These are phyloP conservation scores for Talaromyces sp. DNA, from an alignment of 2,329 filamentous ascomycete genomes.

Conservation along the genomic window DNA sequence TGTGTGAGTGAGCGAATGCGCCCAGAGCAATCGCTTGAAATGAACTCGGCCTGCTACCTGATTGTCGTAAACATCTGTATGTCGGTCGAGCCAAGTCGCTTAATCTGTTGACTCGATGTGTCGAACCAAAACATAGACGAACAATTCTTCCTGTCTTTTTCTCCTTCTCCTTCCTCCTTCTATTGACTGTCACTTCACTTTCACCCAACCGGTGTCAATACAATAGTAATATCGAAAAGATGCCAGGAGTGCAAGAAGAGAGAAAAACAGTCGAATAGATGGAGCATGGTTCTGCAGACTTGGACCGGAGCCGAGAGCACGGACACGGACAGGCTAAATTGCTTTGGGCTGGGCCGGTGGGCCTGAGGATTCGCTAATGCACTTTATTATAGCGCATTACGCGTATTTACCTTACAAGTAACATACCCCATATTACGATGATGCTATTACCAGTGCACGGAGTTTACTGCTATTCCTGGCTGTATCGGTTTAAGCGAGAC, in stretches of 20 bases:
- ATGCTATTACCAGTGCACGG: neutral
- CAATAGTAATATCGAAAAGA: neutral
- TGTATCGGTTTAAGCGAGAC: neutral
- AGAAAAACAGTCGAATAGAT: neutral
- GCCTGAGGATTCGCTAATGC: constrained; percentile 3
- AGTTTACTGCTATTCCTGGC: constrained; percentile 1
- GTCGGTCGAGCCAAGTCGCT: neutral
- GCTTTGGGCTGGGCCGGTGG: neutral
- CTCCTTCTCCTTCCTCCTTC: neutral
- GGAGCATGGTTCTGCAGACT: neutral
- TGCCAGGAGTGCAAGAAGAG: neutral
- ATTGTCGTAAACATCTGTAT: neutral
- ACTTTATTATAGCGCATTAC: constrained; percentile 1
- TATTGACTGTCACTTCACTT: neutral
- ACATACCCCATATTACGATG: neutral
- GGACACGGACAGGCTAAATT: constrained; percentile 6
- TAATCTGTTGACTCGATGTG: neutral
- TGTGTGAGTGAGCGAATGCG: neutral
- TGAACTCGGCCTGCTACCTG: neutral
- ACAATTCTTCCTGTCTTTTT: neutral
- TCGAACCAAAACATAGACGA: neutral
- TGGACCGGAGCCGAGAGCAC: constrained; percentile 11
- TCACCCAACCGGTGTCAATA: neutral
- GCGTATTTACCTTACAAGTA: neutral
- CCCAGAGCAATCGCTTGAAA: constrained; percentile 1